These are phyloP conservation scores for Daldinia sp. DNA, from an alignment of 2,329 filamentous ascomycete species.

Conservation along the genomic window DNA sequence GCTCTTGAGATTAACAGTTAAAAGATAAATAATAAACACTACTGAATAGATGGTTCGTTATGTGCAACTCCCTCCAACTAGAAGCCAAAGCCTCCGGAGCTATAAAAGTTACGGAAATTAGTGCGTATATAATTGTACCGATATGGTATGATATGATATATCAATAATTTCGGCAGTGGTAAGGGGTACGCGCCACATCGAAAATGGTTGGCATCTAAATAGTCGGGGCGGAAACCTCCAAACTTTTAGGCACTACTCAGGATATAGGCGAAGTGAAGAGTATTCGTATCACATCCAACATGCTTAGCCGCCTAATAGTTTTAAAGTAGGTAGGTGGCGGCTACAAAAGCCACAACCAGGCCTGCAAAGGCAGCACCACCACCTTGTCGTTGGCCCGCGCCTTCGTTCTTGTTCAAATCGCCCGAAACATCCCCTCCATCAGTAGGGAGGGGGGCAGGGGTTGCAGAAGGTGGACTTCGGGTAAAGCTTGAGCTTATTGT, in stretches of 20 bases:
- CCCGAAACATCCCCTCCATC: conserved; percentile 43
- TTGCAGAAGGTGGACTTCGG: conserved; percentile 32
- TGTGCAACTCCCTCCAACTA: conserved; percentile 30
- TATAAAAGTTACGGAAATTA: conserved; percentile 35
- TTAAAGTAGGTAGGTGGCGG: conserved; percentile 52
- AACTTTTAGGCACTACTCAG: conserved; percentile 11
- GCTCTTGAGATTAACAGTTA: conserved; percentile 10
- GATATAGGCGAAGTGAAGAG: conserved; percentile 13
- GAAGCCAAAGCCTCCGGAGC: conserved; percentile 12
- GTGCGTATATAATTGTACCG: conserved; percentile 11
- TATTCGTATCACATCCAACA: conserved; percentile 1
- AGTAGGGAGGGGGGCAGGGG: conserved; percentile 42
- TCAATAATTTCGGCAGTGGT: conserved; percentile 8
- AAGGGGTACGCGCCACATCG: neutral
- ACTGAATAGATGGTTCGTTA: conserved; percentile 40
- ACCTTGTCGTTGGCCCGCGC: conserved; percentile 54
- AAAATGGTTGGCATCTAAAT: neutral
- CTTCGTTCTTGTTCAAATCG: conserved; percentile 56
- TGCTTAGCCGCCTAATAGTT: neutral
- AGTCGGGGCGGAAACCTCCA: neutral
- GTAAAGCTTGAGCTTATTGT: conserved; percentile 41
- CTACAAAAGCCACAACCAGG: conserved; percentile 64
- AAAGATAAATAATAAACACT: conserved; percentile 45
- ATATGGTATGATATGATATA: conserved; percentile 15
- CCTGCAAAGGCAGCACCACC: conserved; percentile 61